Base-by-base conservation (phyloP, 805 yeast genomes). In the Suhomyces tanzawaensis region DNA sequence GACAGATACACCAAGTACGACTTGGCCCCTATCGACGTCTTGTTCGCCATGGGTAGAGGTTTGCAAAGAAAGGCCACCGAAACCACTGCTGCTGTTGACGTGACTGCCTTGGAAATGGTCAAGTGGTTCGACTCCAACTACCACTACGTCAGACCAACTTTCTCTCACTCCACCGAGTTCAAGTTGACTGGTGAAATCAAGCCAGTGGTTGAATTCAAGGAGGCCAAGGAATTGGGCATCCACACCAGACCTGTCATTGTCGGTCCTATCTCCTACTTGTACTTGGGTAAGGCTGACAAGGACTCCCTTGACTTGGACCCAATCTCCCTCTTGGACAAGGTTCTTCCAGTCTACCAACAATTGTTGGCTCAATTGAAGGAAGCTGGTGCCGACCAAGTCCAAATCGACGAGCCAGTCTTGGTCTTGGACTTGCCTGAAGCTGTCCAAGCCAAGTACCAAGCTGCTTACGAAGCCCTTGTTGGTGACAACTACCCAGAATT, bases 11-110 rank as follows among this genome's bases (percentile, higher is more conserved):
- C 91, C 72, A 85, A 93, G 78, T 87, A 76, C 73, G 81, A 83
- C 59, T 81, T 93, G 66, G 79, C 88, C 52, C 82, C 88, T 66
- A 77, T 93, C 55, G 99, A 93, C 72, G 86, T 88, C 48, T 73
- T 86, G 61, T 93, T 93, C 68, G 99, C 99, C 63, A 93, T 93
- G 98, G 99, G 98, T 74, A 89, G 99, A 81, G 99, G 99, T 82
- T 79, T 93, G 69, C 99, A 93, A 78, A 87, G 93, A 76, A 82
- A 85, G 71, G 95, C 95, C 52, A 85, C 95, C 52, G 95, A 84
- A 56, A 63, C 89, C 52, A 66, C 81, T 46, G 78, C 83, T 57
- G 95, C 95, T 54, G 96, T 93, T 56, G 99, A 93, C 71, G 99
- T 93, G 46, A 91, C 98, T 48, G 99, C 99, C 58, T 79, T 88